A percentile compares a stretch with the other conserved stretches of the same genome.
phyloP scores from a whole-genome alignment of 1,139 yeast species.

The Eremothecium cymbalariae region DNA sequence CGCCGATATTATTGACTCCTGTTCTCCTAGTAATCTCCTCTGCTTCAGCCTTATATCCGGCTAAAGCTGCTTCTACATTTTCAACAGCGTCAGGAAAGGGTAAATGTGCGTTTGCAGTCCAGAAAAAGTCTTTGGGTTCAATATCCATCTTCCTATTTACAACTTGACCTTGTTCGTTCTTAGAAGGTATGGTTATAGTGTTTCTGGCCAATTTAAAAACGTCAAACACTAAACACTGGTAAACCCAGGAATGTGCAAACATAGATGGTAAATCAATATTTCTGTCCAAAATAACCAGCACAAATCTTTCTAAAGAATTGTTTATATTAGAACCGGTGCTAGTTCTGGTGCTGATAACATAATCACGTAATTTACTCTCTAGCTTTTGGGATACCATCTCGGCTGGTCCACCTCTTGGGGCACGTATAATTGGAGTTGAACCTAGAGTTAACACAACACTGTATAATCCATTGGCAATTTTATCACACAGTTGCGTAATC shows the following conservation, averaged over 20 bases:
- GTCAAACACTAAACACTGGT: conserved; percentile 92
- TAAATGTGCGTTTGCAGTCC: conserved; percentile 73
- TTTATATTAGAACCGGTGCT: conserved; percentile 22
- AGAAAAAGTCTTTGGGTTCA: conserved; percentile 88
- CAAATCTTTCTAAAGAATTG: conserved; percentile 49
- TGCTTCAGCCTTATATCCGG: conserved; percentile 78
- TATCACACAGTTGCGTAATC: conserved; percentile 60
- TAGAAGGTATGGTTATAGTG: conserved; percentile 51
- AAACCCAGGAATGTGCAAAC: conserved; percentile 97
- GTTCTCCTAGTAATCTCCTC: conserved; percentile 74
- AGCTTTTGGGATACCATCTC: conserved; percentile 84
- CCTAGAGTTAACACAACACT: conserved; percentile 72
- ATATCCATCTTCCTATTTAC: conserved; percentile 52
- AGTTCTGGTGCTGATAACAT: conserved; percentile 60
- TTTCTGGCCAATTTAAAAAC: conserved; percentile 76
- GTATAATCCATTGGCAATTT: conserved; percentile 70
- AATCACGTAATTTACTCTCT: conserved; percentile 75
- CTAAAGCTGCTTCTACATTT: conserved; percentile 77
- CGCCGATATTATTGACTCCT: conserved; percentile 60
- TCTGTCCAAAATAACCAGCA: conserved; percentile 75
- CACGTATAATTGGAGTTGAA: conserved; percentile 78
- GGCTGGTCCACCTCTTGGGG: conserved; percentile 91
- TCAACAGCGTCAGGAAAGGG: conserved; percentile 99
- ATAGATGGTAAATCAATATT: conserved; percentile 84
- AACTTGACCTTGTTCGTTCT: conserved; percentile 36